Base-by-base conservation (phyloP, 768 basidiomycete genomes). In the Leccinum broughii region DNA sequence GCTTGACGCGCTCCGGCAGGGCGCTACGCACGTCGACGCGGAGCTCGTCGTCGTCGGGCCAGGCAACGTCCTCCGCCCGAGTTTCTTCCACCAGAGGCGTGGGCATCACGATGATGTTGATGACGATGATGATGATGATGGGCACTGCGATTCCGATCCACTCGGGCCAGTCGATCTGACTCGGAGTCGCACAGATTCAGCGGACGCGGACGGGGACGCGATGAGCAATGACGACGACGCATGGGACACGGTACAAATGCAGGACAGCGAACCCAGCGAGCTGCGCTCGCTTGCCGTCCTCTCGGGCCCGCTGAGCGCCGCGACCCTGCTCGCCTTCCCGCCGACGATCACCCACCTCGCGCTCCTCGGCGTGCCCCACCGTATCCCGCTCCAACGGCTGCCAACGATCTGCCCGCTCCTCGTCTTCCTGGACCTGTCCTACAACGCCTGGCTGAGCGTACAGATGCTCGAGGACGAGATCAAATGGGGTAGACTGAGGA, bases 41-140 rank as follows among this genome's bases (percentile, higher is more conserved):
- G 90, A 92, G 60, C 73, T 90, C 11, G 69, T 91, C 39, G 69
- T 92, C 24, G 79, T 89, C 28, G 87, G 86, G 14, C 86, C 85
- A 0, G 68, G 75, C 24, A 80, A 80, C 9, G 63, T 71, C 7
- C 66, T 86, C 3, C 78, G 73, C 17, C 77, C 78, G 41, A 77
- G 80, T 53, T 70, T 78, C 60, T 82, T 87, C 64, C 67, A 20
- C 44, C 44, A 46, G 10, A 6, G 41, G n/a, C 41, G 9, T n/a
- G 41, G 41, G 17, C 41, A n/a, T 17, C 3, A 0, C 8, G 32
- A 34, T 34, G 34, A 34, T 34, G 30, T 9, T 30, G 28, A 28
- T 7, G 26, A 24, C 24, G 24, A 24, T 24, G 32, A 32, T 1
- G 32, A 34, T 13, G 11, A 34, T 0, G 32, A 34, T 4, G 34